Percentiles rank a stretch among this genome's conserved stretches.
Evolutionary conservation across 2,329 filamentous ascomycete genomes (phyloP).

Genomic region (Aspergillus clavatus): DNA sequence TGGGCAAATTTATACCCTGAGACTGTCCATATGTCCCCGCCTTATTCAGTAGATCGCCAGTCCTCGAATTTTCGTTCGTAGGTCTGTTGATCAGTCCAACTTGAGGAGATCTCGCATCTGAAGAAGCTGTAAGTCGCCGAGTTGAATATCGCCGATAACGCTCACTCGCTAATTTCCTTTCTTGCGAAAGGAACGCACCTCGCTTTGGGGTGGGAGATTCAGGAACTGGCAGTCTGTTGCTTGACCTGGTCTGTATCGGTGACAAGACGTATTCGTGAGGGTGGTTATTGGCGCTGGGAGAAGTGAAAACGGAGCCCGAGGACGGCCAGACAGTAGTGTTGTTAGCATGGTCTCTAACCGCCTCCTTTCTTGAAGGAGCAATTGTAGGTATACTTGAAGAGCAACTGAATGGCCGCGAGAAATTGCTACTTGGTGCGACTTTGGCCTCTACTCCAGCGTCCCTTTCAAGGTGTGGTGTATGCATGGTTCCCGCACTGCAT

Average conservation of each 20-base stretch:
- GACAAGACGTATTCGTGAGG: slow-evolving; percentile 10
- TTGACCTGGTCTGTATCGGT: slow-evolving; percentile 21
- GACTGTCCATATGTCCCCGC: slow-evolving; percentile 16
- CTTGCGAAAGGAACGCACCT: slow-evolving; percentile 10
- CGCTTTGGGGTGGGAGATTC: slow-evolving; percentile 32
- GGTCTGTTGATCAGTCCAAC: slow-evolving; percentile 21
- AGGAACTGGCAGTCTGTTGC: slow-evolving; percentile 17
- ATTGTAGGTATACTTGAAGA: slow-evolving; percentile 27
- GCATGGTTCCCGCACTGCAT: not conserved
- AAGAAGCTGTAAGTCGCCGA: slow-evolving; percentile 16
- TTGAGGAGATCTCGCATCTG: slow-evolving; percentile 19
- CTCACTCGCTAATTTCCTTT: slow-evolving; percentile 18
- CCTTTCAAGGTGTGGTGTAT: not conserved
- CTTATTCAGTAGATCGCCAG: slow-evolving; percentile 13
- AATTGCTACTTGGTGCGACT: slow-evolving; percentile 25
- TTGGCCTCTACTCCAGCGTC: slow-evolving; percentile 3
- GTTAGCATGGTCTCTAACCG: slow-evolving; percentile 10
- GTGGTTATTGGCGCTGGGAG: slow-evolving; percentile 1
- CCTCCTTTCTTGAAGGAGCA: slow-evolving; percentile 11
- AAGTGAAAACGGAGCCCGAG: slow-evolving; percentile 2
- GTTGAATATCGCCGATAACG: slow-evolving; percentile 21
- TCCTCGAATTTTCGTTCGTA: slow-evolving; percentile 30
- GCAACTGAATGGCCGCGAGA: slow-evolving; percentile 35
- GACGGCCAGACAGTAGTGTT: not conserved
- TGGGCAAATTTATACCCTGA: slow-evolving; percentile 21